These are phyloP conservation scores for Mucor mucedo DNA, from an alignment of 371 early-diverging fungal species.

Conservation along the genomic window DNA sequence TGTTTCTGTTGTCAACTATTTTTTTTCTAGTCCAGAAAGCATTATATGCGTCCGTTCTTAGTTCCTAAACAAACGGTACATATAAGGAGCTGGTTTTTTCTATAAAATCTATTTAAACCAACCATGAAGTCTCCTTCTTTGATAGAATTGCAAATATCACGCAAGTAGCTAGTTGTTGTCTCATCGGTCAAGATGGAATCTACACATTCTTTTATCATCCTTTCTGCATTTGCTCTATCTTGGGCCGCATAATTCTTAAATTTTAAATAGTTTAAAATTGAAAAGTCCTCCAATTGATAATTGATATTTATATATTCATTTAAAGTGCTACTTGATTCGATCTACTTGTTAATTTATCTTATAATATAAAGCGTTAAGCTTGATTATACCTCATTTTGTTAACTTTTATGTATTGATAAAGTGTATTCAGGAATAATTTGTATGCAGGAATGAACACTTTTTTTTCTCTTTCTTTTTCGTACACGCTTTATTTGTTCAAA, in stretches of 20 bases:
- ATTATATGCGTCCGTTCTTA: not conserved
- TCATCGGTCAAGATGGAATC: constrained; percentile 1
- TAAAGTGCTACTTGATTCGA: too few species aligned
- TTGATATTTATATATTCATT: too few species aligned
- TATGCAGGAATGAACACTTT: too few species aligned
- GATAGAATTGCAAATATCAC: constrained; percentile 1
- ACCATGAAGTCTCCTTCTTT: not conserved
- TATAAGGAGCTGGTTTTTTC: constrained; percentile 1
- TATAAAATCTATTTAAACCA: not conserved
- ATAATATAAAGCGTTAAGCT: too few species aligned
- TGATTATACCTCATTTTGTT: too few species aligned
- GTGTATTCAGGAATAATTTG: too few species aligned
- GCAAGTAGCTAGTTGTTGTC: not conserved
- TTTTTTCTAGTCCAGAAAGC: not conserved
- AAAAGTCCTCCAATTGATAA: too few species aligned
- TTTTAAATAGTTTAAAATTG: too few species aligned
- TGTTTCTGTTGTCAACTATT: not conserved
- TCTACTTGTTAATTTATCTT: too few species aligned
- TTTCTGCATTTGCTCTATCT: constrained; percentile 3
- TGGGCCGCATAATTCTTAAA: not conserved
- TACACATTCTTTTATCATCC: not conserved
- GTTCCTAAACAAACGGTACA: constrained; percentile 1
- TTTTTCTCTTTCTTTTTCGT: too few species aligned
- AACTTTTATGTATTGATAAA: too few species aligned
- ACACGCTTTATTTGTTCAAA: too few species aligned